These are phyloP conservation scores for Phaseolus lunatus DNA, from an alignment of 306 rosid species.

Conservation along the genomic window DNA sequence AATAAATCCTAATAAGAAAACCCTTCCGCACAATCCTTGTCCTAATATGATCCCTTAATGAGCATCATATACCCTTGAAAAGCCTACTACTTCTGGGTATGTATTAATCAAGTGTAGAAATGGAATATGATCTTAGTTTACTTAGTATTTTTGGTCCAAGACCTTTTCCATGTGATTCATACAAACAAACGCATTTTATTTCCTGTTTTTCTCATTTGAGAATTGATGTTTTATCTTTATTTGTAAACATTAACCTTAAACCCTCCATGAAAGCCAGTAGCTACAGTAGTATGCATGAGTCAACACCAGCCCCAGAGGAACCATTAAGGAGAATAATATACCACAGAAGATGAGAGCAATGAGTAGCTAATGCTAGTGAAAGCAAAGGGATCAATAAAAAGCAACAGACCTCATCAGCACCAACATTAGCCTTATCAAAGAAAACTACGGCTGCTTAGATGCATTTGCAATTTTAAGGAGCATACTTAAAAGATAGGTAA, in stretches of 20 bases:
- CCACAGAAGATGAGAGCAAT: background rate
- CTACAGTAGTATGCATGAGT: background rate
- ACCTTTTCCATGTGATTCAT: background rate
- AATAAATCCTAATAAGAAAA: background rate
- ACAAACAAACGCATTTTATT: background rate
- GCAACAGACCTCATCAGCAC: background rate
- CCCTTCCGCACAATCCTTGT: background rate
- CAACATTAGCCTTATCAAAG: background rate
- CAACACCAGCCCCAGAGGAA: background rate
- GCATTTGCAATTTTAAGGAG: constrained; percentile 1
- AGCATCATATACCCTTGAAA: background rate
- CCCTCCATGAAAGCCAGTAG: background rate
- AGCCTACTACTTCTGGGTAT: background rate
- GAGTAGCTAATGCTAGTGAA: background rate
- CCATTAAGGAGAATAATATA: background rate
- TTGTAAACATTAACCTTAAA: background rate
- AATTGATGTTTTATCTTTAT: constrained; percentile 5
- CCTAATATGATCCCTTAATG: background rate
- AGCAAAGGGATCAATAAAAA: background rate
- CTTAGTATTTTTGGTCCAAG: background rate
- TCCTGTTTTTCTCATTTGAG: background rate
- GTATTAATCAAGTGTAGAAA: background rate
- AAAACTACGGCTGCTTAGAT: background rate
- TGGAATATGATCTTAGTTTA: background rate
- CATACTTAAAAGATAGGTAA: background rate